Conservation (phyloP, 1,284 basidiomycete species). For the Cryptococcus sp. region DNA sequence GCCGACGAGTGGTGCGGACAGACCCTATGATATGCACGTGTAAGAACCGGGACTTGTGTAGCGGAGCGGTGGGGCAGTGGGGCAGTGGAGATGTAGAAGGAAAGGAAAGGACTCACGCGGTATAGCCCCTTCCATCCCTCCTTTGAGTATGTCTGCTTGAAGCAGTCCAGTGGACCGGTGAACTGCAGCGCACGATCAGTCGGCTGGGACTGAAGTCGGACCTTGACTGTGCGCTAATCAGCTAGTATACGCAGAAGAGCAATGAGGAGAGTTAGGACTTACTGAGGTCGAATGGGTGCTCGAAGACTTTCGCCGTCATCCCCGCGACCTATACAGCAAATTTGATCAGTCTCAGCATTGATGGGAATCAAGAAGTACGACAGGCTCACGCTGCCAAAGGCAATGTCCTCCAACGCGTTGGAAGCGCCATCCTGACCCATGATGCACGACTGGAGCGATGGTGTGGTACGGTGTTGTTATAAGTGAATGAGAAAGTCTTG, state of each 20-base stretch:
- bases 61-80: not conserved
- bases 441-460: not conserved
- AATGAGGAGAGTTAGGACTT: slow-evolving; percentile 10
- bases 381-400: slow-evolving; percentile 55
- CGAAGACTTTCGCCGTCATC: slow-evolving; percentile 77
- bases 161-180: slow-evolving; percentile 76
- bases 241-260: not conserved
- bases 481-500: no score
- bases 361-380: not conserved
- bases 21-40: slow-evolving; percentile 61
- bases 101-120: slow-evolving; percentile 60
- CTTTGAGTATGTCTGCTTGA: slow-evolving; percentile 70
- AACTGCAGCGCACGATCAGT: slow-evolving; percentile 71
- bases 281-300: slow-evolving; percentile 82
- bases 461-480: no score
- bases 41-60: not conserved
- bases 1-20: slow-evolving; percentile 83
- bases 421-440: slow-evolving; percentile 16
- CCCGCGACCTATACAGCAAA: slow-evolving; percentile 62
- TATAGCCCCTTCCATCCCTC: slow-evolving; percentile 79
- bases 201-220: slow-evolving; percentile 78
- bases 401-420: slow-evolving; percentile 53
- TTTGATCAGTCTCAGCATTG: not conserved
- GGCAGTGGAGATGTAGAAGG: not conserved
- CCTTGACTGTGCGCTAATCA: slow-evolving; percentile 58